Evolutionary conservation across 208 protist genomes (phyloP), one percentile per base, ranked within the genome.

Genomic region (Zelonia costaricensis): DNA sequence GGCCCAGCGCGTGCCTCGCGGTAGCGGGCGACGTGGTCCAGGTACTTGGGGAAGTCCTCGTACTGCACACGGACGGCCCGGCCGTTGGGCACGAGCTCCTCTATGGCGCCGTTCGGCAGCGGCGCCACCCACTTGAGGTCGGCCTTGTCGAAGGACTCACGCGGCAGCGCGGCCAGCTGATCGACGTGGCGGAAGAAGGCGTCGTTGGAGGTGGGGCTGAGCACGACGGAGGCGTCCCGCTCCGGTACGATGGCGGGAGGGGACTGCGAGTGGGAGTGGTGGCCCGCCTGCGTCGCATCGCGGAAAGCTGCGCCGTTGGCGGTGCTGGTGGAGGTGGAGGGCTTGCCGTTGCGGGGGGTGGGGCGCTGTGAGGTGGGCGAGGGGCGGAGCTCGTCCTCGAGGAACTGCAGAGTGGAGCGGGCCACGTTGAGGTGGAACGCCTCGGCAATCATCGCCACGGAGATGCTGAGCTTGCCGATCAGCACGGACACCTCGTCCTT

Each of bases 51-150:
- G 12, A 86, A 74, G 39, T 87, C 72, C 8, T 88, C 74, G 66
- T 80, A 83, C 4, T 53, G 31, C 12, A 93, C 82, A 6, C 56
- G 71, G 18, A 70, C 72, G 12, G 23, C 28, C 20, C 74, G 61
- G 35, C 86, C 86, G 43, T 82, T 80, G 2, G 84, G 77, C 57
- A 93, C 69, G 16, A 93, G 64, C 28, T 93, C 86, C 46, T 81
- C 74, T 10, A 93, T 55, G 6, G 58, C 54, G 16, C 86, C 82
- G 58, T 79, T 68, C n/a, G 70, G 69, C 3, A 67, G 38, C 9
- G 83, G 80, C 8, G 68, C 80, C 4, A 88, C 78, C 86, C 86
- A 93, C 46, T 72, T 84, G 15, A 90, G 49, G 10, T 78, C 74
- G 12, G 75, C 75, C 31, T 79, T 71, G 28, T 86, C 71, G 55